Conservation (phyloP, 768 basidiomycete species). For the Coprinopsis sp. region DNA sequence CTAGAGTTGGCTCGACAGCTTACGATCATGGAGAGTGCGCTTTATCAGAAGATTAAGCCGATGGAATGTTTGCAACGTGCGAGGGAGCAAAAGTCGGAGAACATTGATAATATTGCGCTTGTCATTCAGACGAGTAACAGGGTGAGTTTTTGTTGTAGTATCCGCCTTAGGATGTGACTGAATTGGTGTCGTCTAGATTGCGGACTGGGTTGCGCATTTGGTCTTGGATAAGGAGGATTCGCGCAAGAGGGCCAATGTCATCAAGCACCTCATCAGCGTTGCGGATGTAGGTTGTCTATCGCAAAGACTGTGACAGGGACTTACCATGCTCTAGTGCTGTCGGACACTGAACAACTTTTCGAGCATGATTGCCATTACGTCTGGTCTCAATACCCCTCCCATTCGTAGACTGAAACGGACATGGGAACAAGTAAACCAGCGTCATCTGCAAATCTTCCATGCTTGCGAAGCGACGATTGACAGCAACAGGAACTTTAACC, state of each 20-base stretch:
- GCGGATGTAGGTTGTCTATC: conserved; percentile 68
- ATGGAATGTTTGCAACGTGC: conserved; percentile 88
- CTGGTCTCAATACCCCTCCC: conserved; percentile 89
- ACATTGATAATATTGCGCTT: conserved; percentile 77
- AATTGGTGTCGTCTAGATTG: conserved; percentile 51
- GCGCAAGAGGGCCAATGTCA: conserved; percentile 69
- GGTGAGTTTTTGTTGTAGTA: conserved; percentile 31
- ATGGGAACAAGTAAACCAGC: conserved; percentile 82
- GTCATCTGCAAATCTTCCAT: conserved; percentile 67
- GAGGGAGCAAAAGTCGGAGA: conserved; percentile 68
- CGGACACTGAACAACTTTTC: conserved; percentile 90
- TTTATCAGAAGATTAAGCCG: conserved; percentile 85
- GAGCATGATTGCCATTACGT: conserved; percentile 93
- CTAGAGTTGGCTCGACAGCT: conserved; percentile 89
- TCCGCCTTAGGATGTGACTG: background rate
- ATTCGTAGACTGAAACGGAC: conserved; percentile 91
- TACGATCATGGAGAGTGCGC: conserved; percentile 82
- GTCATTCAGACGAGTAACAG: conserved; percentile 88
- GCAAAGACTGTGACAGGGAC: background rate
- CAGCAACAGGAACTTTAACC: conserved; percentile 90
- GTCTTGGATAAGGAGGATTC: conserved; percentile 81
- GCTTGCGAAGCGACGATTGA: conserved; percentile 88
- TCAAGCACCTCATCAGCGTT: conserved; percentile 88
- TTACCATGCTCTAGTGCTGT: conserved; percentile 61
- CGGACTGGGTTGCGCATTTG: conserved; percentile 87